Percentiles rank a stretch among this genome's conserved stretches.
These are phyloP conservation scores for Trichosanthes truncata DNA, from an alignment of 306 rosid genomes.

Conservation along the genomic window DNA sequence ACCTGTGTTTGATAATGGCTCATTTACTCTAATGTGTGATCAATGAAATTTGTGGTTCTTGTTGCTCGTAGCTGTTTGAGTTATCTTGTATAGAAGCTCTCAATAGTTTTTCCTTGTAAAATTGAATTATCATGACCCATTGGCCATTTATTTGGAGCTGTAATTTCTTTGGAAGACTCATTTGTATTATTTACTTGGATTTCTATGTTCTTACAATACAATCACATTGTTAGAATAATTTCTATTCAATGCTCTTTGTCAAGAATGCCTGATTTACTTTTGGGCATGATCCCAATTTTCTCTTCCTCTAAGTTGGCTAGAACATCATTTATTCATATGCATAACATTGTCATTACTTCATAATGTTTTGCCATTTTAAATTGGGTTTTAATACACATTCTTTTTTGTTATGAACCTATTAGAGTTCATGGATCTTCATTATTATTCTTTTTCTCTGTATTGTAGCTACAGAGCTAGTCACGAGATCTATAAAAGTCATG, in stretches of 20 bases:
- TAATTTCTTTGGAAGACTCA: not conserved
- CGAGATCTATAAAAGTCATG: conserved; percentile 83
- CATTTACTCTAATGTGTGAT: not conserved
- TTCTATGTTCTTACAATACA: not conserved
- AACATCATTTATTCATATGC: not conserved
- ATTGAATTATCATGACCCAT: not conserved
- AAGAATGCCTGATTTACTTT: not conserved
- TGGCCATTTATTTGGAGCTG: not conserved
- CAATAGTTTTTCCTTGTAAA: not conserved
- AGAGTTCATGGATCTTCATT: conserved; percentile 8
- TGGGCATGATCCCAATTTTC: not conserved
- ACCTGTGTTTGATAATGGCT: not conserved
- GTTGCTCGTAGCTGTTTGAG: not conserved
- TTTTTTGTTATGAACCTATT: not conserved
- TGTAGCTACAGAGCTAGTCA: conserved; percentile 85
- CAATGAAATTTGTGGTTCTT: not conserved
- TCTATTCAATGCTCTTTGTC: not conserved
- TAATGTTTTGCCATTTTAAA: not conserved
- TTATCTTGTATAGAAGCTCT: not conserved
- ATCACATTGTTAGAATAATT: not conserved
- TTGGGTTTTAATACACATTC: not conserved
- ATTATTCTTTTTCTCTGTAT: not conserved
- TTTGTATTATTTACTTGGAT: not conserved
- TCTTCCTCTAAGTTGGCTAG: not conserved
- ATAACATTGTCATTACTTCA: not conserved